Percentiles rank a stretch among this genome's conserved stretches.
These are phyloP conservation scores for Calophaca sinica DNA, from an alignment of 306 rosid species.

Conservation along the genomic window DNA sequence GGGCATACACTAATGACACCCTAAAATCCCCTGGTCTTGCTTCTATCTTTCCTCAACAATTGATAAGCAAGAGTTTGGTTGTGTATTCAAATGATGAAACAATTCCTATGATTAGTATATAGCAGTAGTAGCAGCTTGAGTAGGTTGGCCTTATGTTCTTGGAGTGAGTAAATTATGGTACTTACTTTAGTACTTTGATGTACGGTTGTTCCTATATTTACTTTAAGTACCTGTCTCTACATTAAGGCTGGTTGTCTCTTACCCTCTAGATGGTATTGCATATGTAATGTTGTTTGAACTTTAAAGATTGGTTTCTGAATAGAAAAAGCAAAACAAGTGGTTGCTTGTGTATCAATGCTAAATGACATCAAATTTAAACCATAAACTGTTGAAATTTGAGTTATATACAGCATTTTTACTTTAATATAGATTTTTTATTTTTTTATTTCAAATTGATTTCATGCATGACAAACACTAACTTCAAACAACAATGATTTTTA, in stretches of 20 bases:
- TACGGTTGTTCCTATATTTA: neutral
- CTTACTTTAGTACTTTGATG: conserved; percentile 30
- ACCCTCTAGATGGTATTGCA: conserved; percentile 13
- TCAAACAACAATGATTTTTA: no score
- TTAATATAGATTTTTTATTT: no score
- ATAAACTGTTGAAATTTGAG: no score
- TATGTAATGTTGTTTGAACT: neutral
- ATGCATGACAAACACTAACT: no score
- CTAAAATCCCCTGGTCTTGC: conserved; percentile 20
- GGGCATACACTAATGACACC: conserved; percentile 53
- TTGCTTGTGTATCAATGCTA: conserved; percentile 17
- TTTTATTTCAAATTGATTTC: no score
- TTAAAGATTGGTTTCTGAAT: conserved; percentile 22
- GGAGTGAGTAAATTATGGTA: conserved; percentile 24
- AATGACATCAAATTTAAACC: neutral
- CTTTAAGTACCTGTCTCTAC: neutral
- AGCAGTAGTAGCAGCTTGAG: conserved; percentile 25
- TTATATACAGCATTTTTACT: no score
- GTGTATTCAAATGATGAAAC: conserved; percentile 18
- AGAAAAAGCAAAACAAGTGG: neutral
- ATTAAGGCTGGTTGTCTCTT: neutral
- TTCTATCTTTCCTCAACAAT: conserved; percentile 16
- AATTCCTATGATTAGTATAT: conserved; percentile 29
- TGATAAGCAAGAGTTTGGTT: conserved; percentile 23
- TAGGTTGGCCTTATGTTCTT: conserved; percentile 1